Evolutionary conservation across 2,329 filamentous ascomycete species (phyloP).

Genomic region (Aspergillus pseudonomiae): DNA sequence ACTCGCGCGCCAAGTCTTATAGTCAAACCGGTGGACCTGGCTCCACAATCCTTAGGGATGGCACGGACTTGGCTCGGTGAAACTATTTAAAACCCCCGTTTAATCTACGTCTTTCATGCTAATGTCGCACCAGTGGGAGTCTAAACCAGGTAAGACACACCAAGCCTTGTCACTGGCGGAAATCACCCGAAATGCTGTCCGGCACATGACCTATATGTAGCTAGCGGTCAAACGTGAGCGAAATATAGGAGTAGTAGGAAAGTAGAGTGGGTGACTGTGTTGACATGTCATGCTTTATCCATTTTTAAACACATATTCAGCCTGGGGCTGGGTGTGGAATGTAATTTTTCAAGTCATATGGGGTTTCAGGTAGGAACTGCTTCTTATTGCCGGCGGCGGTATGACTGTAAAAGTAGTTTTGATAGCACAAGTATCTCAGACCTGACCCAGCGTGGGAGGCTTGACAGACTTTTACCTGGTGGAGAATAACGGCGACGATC

Average conservation of each 20-base stretch:
- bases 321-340: too few relatives aligned
- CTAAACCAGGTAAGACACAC: constrained; percentile 1
- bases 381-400: too few relatives aligned
- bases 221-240: background rate
- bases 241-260: background rate
- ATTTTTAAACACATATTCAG: too few relatives aligned
- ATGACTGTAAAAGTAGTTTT: too few relatives aligned
- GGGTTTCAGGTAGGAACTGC: too few relatives aligned
- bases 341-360: too few relatives aligned
- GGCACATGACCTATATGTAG: background rate
- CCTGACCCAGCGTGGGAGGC: too few relatives aligned
- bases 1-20: background rate
- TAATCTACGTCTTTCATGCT: background rate
- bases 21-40: background rate
- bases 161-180: background rate
- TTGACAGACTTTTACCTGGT: too few relatives aligned
- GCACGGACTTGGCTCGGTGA: background rate
- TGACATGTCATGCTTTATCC: too few relatives aligned
- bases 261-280: background rate
- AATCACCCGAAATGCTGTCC: background rate
- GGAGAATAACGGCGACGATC: too few relatives aligned
- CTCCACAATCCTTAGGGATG: background rate
- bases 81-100: background rate
- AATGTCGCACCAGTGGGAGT: background rate
- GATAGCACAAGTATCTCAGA: too few relatives aligned